These are phyloP conservation scores for Urtica urens DNA, from an alignment of 306 rosid species.

Conservation along the genomic window DNA sequence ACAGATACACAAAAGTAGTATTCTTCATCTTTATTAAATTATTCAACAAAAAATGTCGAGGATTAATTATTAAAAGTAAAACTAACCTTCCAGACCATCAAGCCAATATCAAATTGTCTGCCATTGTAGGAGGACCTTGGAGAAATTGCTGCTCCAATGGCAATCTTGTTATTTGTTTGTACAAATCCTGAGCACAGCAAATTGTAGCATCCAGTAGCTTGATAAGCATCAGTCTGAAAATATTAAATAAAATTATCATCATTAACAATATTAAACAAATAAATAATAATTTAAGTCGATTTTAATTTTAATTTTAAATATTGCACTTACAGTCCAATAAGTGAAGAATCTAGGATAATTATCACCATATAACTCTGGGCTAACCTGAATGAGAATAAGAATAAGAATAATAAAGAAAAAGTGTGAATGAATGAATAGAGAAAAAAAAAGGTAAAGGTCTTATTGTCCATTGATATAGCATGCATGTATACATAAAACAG, in stretches of 20 bases:
- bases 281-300: not conserved
- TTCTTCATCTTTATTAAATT: no score
- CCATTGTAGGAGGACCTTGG: conserved; percentile 72
- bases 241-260: not conserved
- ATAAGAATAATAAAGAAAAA: not conserved
- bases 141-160: conserved; percentile 94
- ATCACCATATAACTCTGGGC: conserved; percentile 95
- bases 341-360: conserved; percentile 90
- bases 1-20: not conserved
- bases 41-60: no score
- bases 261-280: not conserved
- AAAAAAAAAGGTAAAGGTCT: not conserved
- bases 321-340: conserved; percentile 97
- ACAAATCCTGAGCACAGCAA: conserved; percentile 92
- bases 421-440: not conserved
- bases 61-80: not conserved
- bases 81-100: conserved; percentile 96
- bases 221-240: conserved; percentile 88
- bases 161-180: conserved; percentile 86
- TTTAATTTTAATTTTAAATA: no score
- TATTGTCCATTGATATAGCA: no score
- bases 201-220: conserved; percentile 96
- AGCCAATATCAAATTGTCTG: conserved; percentile 90
- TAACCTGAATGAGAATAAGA: conserved; percentile 48
- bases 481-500: no score